Evolutionary conservation across 2,329 filamentous ascomycete genomes (phyloP), one percentile per base, ranked within the genome.

Genomic region (Thielaviopsis populi): DNA sequence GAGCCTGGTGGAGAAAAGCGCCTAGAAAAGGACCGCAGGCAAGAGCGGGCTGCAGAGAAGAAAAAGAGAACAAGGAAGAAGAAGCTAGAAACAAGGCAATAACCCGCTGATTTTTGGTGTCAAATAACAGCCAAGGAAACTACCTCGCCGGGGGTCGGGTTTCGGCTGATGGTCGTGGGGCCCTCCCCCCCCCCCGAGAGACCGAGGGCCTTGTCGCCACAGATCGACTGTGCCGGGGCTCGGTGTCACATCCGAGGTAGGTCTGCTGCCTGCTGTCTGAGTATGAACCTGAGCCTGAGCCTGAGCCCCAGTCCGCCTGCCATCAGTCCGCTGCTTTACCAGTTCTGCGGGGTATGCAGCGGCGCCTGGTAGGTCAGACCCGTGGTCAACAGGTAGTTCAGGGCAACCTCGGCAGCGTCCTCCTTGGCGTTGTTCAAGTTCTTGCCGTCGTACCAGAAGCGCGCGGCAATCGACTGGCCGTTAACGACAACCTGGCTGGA

Each of bases 401-500:
- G 74, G 30, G 90, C 90, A 67, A 87, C 81, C 75, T 96, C 89
- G 68, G 91, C 90, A n/a, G 89, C 91, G 72, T 96, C 91, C 74
- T 96, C 91, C 75, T 84, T 86, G 65, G 90, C 90, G 71, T 95
- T 95, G 78, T 91, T 84, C 73, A 92, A 80, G 71, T 89, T 90
- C 72, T 89, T 84, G 67, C 90, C 90, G 73, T 95, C 91, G 75
- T 95, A 96, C 89, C 89, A 96, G 75, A 84, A 95, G 67, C 89
- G 83, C 58, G 90, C 90, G n/a, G 80, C 72, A 69, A 89, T 80
- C 58, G 76, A 79, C 61, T 80, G 76, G 63, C 85, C 85, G 69
- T 82, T 78, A 65, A 95, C 81, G n/a, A 79, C 83, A 65, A 95
- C 89, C 66, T 81, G 81, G 77, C 86, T 88, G 65, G 89, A 92